Percentiles rank a stretch among this genome's conserved stretches.
Conservation (phyloP, 257 asterid genomes). For the Ilex aquifolium region DNA sequence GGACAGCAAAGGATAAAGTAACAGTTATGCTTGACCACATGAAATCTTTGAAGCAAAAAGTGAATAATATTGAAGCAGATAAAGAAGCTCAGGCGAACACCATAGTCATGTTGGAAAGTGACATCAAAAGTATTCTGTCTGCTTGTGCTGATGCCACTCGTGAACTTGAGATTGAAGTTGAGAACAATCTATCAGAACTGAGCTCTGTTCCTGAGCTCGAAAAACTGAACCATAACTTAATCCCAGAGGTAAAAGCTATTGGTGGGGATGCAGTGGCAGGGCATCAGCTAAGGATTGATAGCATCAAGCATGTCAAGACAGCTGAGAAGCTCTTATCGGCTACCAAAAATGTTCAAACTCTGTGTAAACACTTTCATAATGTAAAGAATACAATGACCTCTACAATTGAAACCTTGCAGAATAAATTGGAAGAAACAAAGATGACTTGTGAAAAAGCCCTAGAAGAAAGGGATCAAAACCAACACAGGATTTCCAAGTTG, state of each 20-base stretch:
- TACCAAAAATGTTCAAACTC: slow-evolving; percentile 40
- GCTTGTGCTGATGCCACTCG: slow-evolving; percentile 64
- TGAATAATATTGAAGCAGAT: slow-evolving; percentile 42
- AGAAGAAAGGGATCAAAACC: slow-evolving; percentile 55
- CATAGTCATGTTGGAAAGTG: slow-evolving; percentile 44
- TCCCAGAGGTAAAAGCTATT: slow-evolving; percentile 23
- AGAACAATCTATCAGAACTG: slow-evolving; percentile 30
- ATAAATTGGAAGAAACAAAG: slow-evolving; percentile 47
- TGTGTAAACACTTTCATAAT: slow-evolving; percentile 36
- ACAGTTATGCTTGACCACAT: slow-evolving; percentile 27
- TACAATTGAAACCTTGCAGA: slow-evolving; percentile 38
- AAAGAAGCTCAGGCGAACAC: slow-evolving; percentile 43
- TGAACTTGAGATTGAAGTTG: slow-evolving; percentile 39
- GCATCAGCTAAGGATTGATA: slow-evolving; percentile 23
- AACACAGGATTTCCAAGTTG: slow-evolving; percentile 45
- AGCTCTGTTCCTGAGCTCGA: slow-evolving; percentile 34
- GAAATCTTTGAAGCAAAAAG: slow-evolving; percentile 45
- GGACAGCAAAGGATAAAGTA: slow-evolving; percentile 35
- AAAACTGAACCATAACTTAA: slow-evolving; percentile 27
- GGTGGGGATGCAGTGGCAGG: slow-evolving; percentile 25
- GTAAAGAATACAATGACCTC: slow-evolving; percentile 30
- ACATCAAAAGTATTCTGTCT: slow-evolving; percentile 43
- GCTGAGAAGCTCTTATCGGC: slow-evolving; percentile 64
- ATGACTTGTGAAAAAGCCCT: slow-evolving; percentile 29
- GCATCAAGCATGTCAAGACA: slow-evolving; percentile 31